Percentiles rank a stretch among this genome's conserved stretches.
Conservation (phyloP, 176 grass and related monocot species). For the Panicum miliaceum region DNA sequence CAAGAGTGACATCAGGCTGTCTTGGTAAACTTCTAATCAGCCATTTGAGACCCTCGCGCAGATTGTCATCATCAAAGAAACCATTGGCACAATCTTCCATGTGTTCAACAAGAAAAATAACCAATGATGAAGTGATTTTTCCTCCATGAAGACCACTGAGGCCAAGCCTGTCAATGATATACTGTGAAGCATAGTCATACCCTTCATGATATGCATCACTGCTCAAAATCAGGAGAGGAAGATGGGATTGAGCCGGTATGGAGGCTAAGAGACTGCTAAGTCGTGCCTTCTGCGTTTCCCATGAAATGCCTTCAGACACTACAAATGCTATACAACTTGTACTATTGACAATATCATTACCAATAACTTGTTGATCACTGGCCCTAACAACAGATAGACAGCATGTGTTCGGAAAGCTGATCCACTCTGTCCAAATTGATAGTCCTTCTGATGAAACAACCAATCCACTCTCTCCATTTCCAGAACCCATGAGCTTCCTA, state of each 20-base stretch:
- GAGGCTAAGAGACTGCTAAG: conserved; percentile 62
- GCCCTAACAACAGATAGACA: conserved; percentile 75
- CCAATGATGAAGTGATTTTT: conserved; percentile 57
- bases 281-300: conserved; percentile 69
- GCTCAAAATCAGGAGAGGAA: conserved; percentile 83
- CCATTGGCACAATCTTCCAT: conserved; percentile 44
- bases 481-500: conserved; percentile 71
- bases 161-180: conserved; percentile 64
- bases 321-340: conserved; percentile 69
- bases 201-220: conserved; percentile 58
- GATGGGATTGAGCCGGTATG: conserved; percentile 65
- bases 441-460: conserved; percentile 48
- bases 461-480: conserved; percentile 45
- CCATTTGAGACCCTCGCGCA: conserved; percentile 78
- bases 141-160: conserved; percentile 46
- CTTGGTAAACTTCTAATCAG: conserved; percentile 60
- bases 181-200: conserved; percentile 49
- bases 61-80: conserved; percentile 74
- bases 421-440: conserved; percentile 76
- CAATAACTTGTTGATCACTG: conserved; percentile 54
- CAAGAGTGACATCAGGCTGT: conserved; percentile 65
- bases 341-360: conserved; percentile 48
- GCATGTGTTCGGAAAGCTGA: conserved; percentile 42
- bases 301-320: conserved; percentile 74
- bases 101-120: conserved; percentile 65